These are phyloP conservation scores for Beta lomatogona DNA, from an alignment of 179 eudicot genomes.

Conservation along the genomic window DNA sequence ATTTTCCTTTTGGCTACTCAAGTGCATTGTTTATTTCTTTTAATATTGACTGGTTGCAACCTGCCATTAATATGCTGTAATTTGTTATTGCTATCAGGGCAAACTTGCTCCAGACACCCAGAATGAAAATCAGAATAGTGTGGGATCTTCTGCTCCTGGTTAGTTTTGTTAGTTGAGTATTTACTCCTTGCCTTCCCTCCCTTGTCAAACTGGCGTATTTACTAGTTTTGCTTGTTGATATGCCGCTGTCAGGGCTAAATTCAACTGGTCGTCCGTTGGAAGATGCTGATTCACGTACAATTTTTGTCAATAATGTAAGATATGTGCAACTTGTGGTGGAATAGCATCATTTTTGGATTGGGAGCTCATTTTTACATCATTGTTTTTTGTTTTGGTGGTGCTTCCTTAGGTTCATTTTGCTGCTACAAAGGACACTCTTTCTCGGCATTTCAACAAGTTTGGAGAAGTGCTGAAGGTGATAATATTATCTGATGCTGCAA, in stretches of 20 bases:
- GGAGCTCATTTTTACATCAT: neutral
- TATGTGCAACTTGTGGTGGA: constrained; percentile 18
- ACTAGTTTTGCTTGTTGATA: constrained; percentile 14
- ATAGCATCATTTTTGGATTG: neutral
- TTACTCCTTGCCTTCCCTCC: neutral
- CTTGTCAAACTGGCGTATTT: neutral
- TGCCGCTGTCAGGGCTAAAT: constrained; percentile 46
- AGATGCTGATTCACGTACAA: constrained; percentile 91
- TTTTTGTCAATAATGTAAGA: constrained; percentile 88
- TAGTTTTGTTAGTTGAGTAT: constrained; percentile 25
- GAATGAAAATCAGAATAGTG: constrained; percentile 47
- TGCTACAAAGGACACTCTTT: constrained; percentile 87
- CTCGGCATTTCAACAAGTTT: constrained; percentile 92
- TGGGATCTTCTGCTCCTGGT: constrained; percentile 51
- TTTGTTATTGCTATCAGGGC: constrained; percentile 39
- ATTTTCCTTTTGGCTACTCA: neutral
- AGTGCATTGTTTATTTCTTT: neutral
- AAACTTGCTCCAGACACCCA: constrained; percentile 42
- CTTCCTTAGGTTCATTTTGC: constrained; percentile 87
- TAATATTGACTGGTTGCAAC: neutral
- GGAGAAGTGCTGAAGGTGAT: constrained; percentile 91
- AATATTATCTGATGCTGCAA: constrained; percentile 79
- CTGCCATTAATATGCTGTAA: constrained; percentile 8
- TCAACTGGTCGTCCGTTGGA: constrained; percentile 69
- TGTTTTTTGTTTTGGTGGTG: constrained; percentile 28